Base-by-base conservation (phyloP, 129 eudicot genomes). In the Kitagawia praeruptora region DNA sequence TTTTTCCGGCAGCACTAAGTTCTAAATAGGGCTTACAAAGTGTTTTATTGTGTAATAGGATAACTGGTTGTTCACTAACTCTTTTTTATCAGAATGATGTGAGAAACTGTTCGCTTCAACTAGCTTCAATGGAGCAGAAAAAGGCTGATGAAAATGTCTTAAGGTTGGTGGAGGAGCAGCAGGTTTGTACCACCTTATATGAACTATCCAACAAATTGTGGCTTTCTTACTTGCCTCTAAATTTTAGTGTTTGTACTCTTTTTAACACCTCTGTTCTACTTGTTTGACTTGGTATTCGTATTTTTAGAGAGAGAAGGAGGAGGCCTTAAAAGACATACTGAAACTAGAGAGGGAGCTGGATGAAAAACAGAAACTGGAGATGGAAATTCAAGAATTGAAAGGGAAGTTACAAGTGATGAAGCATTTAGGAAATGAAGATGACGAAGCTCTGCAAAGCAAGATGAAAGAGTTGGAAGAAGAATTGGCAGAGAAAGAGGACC, bases 141-240 rank as follows among this genome's bases (percentile, higher is more conserved):
- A 96, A 85, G 87, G 95, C 99, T n/a, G 99, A 92, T 74, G 97
- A 87, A 82, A 90, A 95, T 88, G 95, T 96, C 53, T 45, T 87
- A 28, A 80, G 98, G 85, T 89, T 96, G 69, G 90, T 96, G 64
- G 98, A 92, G 88, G 92, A 92, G 78, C 98, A 92, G 69, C 89
- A 96, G 93, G 99, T 89, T 4, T 5, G 53, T 63, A 77, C 80
- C 71, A 74, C 79, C 77, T 73, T 37, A 56, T 16, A 47, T 67
- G 53, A 78, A 39, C 28, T 38, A 69, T 74, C 31, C 34, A 27
- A 27, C 76, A 38, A 44, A 67, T 76, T 27, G 48, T 75, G 53
- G 27, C 37, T 67, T 18, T 51, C 37, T 61, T 61, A 25, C 34
- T n/a, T 31, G 66, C 67, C 51, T 15, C 25, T 34, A 72, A 47